phyloP scores from a whole-genome alignment of 306 rosid genomes.

The Citrullus colocynthis region DNA sequence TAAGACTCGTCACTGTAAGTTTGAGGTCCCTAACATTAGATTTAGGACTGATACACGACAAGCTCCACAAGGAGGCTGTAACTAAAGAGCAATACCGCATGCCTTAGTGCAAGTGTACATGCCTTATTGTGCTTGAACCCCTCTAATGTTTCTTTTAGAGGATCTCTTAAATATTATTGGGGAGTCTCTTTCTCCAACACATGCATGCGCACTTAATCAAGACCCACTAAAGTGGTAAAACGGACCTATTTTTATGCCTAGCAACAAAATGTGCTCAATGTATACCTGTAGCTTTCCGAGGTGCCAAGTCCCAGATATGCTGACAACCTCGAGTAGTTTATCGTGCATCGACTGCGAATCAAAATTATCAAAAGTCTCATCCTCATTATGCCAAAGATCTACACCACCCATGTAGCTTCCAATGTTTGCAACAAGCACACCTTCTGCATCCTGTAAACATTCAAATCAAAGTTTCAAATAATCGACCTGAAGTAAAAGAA shows the following conservation, averaged over 20 bases:
- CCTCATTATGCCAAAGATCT: slow-evolving; percentile 98
- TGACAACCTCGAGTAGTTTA: slow-evolving; percentile 89
- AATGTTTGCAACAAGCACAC: slow-evolving; percentile 94
- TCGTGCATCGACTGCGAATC: slow-evolving; percentile 98
- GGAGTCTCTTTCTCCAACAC: too few relatives aligned
- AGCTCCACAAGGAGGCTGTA: background rate
- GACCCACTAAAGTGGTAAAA: background rate
- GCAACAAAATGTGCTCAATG: background rate
- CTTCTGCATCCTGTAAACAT: slow-evolving; percentile 83
- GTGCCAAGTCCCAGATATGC: slow-evolving; percentile 99
- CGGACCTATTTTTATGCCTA: background rate
- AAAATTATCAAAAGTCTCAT: slow-evolving; percentile 80
- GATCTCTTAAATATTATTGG: too few relatives aligned
- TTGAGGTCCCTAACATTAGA: background rate
- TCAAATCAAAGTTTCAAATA: background rate
- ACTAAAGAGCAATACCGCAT: background rate
- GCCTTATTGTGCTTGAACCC: too few relatives aligned
- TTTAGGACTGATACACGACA: background rate
- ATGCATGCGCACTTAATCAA: background rate
- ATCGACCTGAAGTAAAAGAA: background rate
- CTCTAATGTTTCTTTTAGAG: too few relatives aligned
- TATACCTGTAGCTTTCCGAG: slow-evolving; percentile 95
- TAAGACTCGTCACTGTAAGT: background rate
- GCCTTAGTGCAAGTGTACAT: background rate
- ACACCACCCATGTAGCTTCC: slow-evolving; percentile 99